Evolutionary conservation across 148 eudicot species (phyloP).

Genomic region (Camellia lanceoleosa): DNA sequence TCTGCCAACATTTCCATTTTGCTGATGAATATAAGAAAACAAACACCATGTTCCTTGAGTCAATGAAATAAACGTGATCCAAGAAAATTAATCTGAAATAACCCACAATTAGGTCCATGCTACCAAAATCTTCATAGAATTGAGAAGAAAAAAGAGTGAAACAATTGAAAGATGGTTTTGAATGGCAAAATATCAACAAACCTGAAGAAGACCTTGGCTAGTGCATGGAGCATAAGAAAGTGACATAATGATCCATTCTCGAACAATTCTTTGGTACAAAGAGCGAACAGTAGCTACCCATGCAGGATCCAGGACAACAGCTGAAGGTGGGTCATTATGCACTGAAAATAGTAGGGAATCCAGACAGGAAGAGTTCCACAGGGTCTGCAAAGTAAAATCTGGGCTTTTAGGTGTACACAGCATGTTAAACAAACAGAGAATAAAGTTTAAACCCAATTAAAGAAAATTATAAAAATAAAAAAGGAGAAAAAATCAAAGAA

Average conservation of each 20-base stretch:
- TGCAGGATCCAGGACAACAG: conserved; percentile 93
- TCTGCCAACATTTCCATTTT: background rate
- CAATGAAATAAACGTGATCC: background rate
- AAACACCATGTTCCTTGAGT: background rate
- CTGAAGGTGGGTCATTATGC: conserved; percentile 70
- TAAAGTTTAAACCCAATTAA: conserved; percentile 1
- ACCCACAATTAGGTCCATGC: background rate
- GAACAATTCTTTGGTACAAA: conserved; percentile 76
- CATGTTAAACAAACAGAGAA: conserved; percentile 3
- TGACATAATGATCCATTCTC: conserved; percentile 90
- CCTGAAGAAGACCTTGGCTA: conserved; percentile 99
- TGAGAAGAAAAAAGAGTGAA: background rate
- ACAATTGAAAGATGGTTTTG: conserved; percentile 8
- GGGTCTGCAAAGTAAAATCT: conserved; percentile 54
- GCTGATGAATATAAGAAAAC: background rate
- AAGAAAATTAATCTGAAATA: background rate
- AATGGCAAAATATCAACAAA: conserved; percentile 23
- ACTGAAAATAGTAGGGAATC: conserved; percentile 81
- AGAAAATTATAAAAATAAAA: background rate
- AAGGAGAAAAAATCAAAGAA: background rate
- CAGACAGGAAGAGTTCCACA: conserved; percentile 88
- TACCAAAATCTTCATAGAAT: background rate
- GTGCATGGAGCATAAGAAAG: conserved; percentile 99
- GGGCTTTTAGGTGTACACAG: conserved; percentile 1
- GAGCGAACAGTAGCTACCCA: conserved; percentile 77